These are phyloP conservation scores for Pestalotiopsis fici DNA, from an alignment of 2,329 filamentous ascomycete genomes.

Conservation along the genomic window DNA sequence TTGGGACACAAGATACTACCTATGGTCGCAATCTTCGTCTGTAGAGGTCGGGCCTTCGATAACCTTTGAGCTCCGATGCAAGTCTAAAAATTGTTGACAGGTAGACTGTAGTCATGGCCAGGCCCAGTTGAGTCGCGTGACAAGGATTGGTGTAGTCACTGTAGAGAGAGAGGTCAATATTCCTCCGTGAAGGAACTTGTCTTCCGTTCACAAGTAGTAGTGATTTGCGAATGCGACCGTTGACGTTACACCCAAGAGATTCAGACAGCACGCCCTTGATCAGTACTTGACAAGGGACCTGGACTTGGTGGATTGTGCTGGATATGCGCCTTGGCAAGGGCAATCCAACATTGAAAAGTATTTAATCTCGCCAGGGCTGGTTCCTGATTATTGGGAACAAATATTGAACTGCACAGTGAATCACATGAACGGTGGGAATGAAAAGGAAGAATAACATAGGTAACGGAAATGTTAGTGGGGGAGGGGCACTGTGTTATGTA, in stretches of 20 bases:
- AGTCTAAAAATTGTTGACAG: neutral
- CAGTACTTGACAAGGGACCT: neutral
- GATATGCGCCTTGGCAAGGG: neutral
- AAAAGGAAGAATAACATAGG: too few relatives aligned
- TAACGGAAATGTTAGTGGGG: too few relatives aligned
- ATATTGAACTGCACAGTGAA: neutral
- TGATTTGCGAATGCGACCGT: neutral
- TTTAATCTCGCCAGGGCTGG: neutral
- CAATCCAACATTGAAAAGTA: neutral
- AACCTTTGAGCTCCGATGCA: neutral
- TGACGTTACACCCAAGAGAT: neutral
- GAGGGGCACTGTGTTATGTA: neutral
- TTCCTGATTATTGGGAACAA: neutral
- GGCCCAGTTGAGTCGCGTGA: neutral
- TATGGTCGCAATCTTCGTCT: neutral
- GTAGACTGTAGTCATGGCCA: neutral
- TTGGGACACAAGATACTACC: neutral
- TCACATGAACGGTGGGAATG: neutral
- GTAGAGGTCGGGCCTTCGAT: neutral
- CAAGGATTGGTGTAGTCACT: neutral
- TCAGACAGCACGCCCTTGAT: neutral
- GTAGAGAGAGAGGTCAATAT: neutral
- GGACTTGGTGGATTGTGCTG: neutral
- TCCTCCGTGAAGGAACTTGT: neutral
- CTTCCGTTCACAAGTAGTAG: neutral